Evolutionary conservation across 139 green algal species (phyloP).

Genomic region (Tetraselmis chui): DNA sequence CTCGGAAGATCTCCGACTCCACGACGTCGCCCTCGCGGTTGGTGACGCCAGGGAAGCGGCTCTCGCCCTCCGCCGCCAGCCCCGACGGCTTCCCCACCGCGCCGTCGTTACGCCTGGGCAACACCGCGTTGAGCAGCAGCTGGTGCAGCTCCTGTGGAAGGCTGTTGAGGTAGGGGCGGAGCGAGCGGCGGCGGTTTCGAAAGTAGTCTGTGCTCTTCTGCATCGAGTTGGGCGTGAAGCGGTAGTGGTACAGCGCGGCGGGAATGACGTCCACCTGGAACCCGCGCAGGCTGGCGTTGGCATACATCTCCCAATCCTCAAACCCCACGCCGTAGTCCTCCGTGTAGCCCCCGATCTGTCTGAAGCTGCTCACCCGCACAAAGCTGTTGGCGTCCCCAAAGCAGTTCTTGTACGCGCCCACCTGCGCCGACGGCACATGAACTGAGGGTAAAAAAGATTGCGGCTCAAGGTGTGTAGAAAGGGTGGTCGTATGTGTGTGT

Average conservation of each 20-base stretch:
- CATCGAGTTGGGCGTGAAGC: slow-evolving; percentile 26
- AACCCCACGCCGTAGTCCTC: slow-evolving; percentile 30
- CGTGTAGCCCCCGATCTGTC: slow-evolving; percentile 31
- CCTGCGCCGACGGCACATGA: neutral
- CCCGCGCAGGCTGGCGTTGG: slow-evolving; percentile 26
- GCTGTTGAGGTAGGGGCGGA: slow-evolving; percentile 26
- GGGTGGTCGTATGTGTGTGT: neutral
- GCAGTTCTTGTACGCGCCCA: slow-evolving; percentile 35
- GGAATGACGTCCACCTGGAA: slow-evolving; percentile 25
- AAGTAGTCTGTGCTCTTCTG: slow-evolving; percentile 33
- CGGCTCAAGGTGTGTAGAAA: neutral
- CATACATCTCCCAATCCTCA: slow-evolving; percentile 37
- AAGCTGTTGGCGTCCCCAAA: slow-evolving; percentile 34
- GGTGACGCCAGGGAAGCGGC: slow-evolving; percentile 10
- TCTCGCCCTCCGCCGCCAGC: slow-evolving; percentile 16
- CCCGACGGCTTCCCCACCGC: slow-evolving; percentile 5
- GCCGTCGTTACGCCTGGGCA: slow-evolving; percentile 13
- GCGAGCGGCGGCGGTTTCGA: slow-evolving; percentile 16
- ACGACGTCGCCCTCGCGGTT: slow-evolving; percentile 3
- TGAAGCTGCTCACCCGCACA: slow-evolving; percentile 19
- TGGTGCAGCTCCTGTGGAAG: slow-evolving; percentile 17
- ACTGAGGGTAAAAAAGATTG: neutral
- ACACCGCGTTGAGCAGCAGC: slow-evolving; percentile 13
- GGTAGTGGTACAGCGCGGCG: slow-evolving; percentile 27
- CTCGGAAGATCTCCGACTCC: neutral